phyloP scores from a whole-genome alignment of 2,329 filamentous ascomycete species.

The Fusarium sp. region DNA sequence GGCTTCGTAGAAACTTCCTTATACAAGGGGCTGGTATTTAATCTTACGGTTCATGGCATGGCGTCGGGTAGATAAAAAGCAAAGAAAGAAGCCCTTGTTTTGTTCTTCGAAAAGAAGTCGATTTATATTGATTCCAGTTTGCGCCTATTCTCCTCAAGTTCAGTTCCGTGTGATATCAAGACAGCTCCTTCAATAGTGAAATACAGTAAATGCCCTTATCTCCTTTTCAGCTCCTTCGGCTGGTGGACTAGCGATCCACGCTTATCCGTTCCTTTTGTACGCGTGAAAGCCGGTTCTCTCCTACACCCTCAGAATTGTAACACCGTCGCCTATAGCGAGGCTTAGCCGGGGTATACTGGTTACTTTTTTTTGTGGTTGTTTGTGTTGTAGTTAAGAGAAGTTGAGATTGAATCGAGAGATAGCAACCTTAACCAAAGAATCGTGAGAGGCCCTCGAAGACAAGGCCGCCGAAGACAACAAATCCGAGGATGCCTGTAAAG shows the following conservation, averaged over 20 bases:
- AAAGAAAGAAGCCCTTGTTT: slow-evolving; percentile 42
- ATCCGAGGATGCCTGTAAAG: slow-evolving; percentile 65
- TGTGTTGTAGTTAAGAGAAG: slow-evolving; percentile 13
- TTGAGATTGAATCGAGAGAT: background rate
- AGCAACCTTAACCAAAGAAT: slow-evolving; percentile 57
- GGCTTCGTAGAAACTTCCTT: slow-evolving; percentile 13
- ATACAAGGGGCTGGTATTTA: slow-evolving; percentile 23
- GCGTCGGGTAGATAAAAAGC: slow-evolving; percentile 49
- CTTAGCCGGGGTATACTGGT: slow-evolving; percentile 15
- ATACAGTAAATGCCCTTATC: slow-evolving; percentile 29
- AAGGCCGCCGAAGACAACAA: slow-evolving; percentile 72
- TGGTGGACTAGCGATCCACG: slow-evolving; percentile 13
- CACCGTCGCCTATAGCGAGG: slow-evolving; percentile 7
- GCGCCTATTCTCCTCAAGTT: slow-evolving; percentile 46
- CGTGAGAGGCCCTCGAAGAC: slow-evolving; percentile 69
- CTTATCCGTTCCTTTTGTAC: slow-evolving; percentile 12
- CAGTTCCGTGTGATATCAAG: slow-evolving; percentile 44
- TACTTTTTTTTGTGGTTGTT: slow-evolving; percentile 7
- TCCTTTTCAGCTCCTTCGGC: slow-evolving; percentile 14
- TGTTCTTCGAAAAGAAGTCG: slow-evolving; percentile 29
- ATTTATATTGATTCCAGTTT: slow-evolving; percentile 46
- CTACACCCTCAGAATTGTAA: slow-evolving; percentile 10
- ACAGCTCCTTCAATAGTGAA: slow-evolving; percentile 34
- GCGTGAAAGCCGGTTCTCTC: slow-evolving; percentile 9
- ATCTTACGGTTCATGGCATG: slow-evolving; percentile 39